Base-by-base conservation (phyloP, 164 flowering plant species). In the Taxillus chinensis region DNA sequence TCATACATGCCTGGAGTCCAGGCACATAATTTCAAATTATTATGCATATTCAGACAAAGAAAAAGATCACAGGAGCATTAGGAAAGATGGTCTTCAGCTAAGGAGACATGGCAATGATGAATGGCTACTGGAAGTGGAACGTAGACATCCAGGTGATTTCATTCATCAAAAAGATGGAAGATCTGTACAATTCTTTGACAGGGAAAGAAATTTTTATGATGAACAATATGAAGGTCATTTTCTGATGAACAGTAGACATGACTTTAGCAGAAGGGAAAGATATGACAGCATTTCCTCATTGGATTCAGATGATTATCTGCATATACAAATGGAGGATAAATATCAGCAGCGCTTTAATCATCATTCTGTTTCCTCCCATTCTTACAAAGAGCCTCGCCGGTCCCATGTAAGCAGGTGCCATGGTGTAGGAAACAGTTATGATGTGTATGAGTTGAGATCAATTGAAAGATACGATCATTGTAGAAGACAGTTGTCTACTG, bases 241-340 rank as follows among this genome's bases (percentile, higher is more conserved):
- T 3, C 64, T 68, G 27, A 51, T n/a, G 50, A 8, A 3, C 63
- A 59, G 62, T 49, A 71, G 79, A 66, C 74, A 73, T 67, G 40
- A 48, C 41, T 62, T 68, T 64, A 55, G 59, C 15, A 67, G 74
- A 59, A 71, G 73, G 70, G 70, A 55, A 52, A 68, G 71, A 68
- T 55, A 70, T 66, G 39, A 27, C 40, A 46, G 52, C 9, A 38
- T 65, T 59, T 64, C 73, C 60, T 17, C 50, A 56, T 52, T 59
- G 45, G 67, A 59, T 66, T 45, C 64, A 39, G 61, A 62, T 60
- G 42, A 56, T 53, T 57, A 67, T 40, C 16, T 41, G 39, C 60
- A 42, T 16, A 39, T 40, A 41, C 70, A 64, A 52, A 27, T 57
- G 14, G 60, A 65, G 59, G 75, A 67, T 62, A 71, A 68, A 39